These are phyloP conservation scores for Prunus mongolica DNA, from an alignment of 306 rosid species.

Conservation along the genomic window DNA sequence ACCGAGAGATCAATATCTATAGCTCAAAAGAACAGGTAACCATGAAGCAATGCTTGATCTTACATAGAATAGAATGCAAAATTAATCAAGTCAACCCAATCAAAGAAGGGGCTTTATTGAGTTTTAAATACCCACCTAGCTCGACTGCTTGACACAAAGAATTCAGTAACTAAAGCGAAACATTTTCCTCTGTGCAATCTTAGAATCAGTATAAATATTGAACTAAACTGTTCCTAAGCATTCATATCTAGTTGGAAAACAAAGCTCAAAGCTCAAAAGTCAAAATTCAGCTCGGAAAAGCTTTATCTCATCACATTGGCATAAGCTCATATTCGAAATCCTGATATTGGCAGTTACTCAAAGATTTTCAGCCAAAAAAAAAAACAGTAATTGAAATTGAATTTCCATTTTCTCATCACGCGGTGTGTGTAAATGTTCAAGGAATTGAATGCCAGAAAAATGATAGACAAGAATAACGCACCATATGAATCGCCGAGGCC, in stretches of 20 bases:
- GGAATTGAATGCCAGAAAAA: background rate
- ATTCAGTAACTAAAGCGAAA: background rate
- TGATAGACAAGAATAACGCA: slow-evolving; percentile 13
- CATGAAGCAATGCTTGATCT: slow-evolving; percentile 18
- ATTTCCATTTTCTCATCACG: background rate
- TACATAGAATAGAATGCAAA: background rate
- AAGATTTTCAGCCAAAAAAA: background rate
- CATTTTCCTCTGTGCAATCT: background rate
- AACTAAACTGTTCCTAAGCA: background rate
- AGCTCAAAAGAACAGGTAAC: slow-evolving; percentile 28
- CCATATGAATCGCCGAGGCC: slow-evolving; percentile 85
- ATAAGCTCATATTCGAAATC: background rate
- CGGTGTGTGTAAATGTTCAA: background rate
- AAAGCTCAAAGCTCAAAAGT: background rate
- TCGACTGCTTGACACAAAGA: background rate
- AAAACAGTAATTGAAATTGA: background rate
- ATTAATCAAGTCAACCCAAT: slow-evolving; percentile 4
- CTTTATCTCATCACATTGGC: background rate
- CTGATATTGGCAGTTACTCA: background rate
- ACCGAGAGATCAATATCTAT: slow-evolving; percentile 78
- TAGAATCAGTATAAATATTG: background rate
- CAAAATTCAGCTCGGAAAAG: background rate
- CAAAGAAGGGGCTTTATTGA: background rate
- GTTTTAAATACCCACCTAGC: background rate
- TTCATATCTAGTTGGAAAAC: background rate